Evolutionary conservation across 257 asterid species (phyloP), one percentile per base, ranked within the genome.

Genomic region (Echium plantagineum): DNA sequence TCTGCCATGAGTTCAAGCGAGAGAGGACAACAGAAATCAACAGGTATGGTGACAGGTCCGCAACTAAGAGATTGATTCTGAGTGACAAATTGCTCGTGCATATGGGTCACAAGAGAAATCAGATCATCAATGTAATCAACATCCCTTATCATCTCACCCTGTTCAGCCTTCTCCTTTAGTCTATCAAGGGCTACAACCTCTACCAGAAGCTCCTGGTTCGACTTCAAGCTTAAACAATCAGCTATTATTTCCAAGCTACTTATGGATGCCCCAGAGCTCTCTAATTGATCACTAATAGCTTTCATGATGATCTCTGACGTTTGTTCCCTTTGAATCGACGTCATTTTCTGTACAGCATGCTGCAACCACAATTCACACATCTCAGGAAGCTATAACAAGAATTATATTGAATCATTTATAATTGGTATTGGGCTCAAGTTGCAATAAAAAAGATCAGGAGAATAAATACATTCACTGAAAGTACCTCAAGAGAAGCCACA

Each of bases 401-500:
- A 47, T 42, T 47, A 61, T 31, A 59, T 28, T 19, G 28, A 6
- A 32, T 35, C 28, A 60, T 54, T 17, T 8, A 19, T 18, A 12
- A 35, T 35, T 0, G 3, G 26, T 24, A 24, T 63, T 53, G 21
- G 26, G 48, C 53, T 21, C 21, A 8, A 52, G 21, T 9, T 6
- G 21, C 7, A 7, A 52, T n/a, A 0, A 63, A 58, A 52, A 26
- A 22, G 16, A 58, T 30, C 24, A 58, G 13, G 21, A 71, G 20
- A 60, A 38, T 30, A 24, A 67, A 66, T 61, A 32, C 62, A 55
- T 69, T 20, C 67, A 48, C 46, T 62, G 62, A 18, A 55, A 71
- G 60, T 79, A 90, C 97, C 97, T 86, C 90, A 55, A 84, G 83
- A 67, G 84, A 78, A 72, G 82, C 76, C 55, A 75, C 68, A 68